These are phyloP conservation scores for Corymbia calophylla DNA, from an alignment of 441 rosid species.

Conservation along the genomic window DNA sequence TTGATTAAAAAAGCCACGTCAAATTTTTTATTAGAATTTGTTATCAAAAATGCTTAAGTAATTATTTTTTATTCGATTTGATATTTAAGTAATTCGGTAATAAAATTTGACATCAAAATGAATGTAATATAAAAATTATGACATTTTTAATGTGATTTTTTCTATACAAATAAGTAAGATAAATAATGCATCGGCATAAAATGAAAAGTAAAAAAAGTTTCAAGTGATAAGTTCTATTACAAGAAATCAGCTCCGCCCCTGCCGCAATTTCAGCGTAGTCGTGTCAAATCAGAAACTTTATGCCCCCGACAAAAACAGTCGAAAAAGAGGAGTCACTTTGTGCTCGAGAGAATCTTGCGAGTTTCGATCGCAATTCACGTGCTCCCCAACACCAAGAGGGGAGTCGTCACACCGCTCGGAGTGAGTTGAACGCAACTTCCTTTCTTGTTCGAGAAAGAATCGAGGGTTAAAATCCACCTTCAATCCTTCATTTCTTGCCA, in stretches of 20 bases:
- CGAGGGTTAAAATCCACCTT: background rate
- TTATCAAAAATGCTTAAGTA: accelerated
- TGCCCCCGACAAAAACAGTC: background rate
- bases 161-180: background rate
- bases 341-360: background rate
- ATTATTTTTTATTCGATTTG: background rate
- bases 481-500: background rate
- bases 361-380: background rate
- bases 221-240: background rate
- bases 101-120: background rate
- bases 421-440: background rate
- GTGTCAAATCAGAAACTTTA: background rate
- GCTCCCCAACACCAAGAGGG: background rate
- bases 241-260: background rate
- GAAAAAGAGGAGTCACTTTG: background rate
- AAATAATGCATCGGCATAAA: background rate
- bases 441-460: background rate
- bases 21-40: background rate
- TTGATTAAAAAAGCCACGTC: background rate
- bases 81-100: accelerated
- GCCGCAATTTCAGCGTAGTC: background rate
- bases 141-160: background rate
- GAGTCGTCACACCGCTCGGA: background rate
- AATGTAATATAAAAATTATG: background rate
- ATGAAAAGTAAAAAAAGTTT: background rate